Percentiles rank a stretch among this genome's conserved stretches.
Conservation (phyloP, 192 early-diverging fungal genomes). For the Funneliformis geosporum region DNA sequence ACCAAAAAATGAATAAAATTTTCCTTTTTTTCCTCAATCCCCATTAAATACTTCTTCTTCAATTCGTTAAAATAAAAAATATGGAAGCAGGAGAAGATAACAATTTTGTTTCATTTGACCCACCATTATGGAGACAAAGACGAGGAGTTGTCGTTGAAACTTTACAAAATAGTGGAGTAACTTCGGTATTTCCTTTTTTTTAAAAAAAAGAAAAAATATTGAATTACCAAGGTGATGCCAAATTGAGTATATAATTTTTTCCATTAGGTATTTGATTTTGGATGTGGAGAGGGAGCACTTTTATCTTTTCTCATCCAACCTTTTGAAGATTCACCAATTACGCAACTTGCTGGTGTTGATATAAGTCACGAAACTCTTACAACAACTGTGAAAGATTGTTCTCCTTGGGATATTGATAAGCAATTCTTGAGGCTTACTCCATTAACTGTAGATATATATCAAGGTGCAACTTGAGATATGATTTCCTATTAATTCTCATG, state of each 20-base stretch:
- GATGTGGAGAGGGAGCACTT: constrained; percentile 84
- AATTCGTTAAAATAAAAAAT: neutral
- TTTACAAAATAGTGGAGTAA: constrained; percentile 51
- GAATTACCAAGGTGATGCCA: neutral
- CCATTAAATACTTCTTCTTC: neutral
- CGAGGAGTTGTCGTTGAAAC: constrained; percentile 58
- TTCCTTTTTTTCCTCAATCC: neutral
- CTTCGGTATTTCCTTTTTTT: constrained; percentile 44
- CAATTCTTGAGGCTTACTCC: constrained; percentile 59
- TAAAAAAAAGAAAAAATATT: neutral
- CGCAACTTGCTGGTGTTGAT: constrained; percentile 72
- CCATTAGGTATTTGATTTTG: constrained; percentile 75
- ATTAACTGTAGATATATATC: constrained; percentile 65
- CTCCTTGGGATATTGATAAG: constrained; percentile 62
- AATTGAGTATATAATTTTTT: neutral
- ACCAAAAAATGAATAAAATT: too few species aligned
- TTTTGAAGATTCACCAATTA: constrained; percentile 55
- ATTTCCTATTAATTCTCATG: neutral
- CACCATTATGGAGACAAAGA: constrained; percentile 86
- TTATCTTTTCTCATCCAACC: constrained; percentile 61
- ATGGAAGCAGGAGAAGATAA: neutral
- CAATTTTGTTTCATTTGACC: constrained; percentile 36
- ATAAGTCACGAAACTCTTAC: constrained; percentile 49
- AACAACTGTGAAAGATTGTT: constrained; percentile 50
- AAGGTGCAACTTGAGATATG: constrained; percentile 47